These are phyloP conservation scores for Acanthamoeba healyi DNA, from an alignment of 208 protist species.

Conservation along the genomic window DNA sequence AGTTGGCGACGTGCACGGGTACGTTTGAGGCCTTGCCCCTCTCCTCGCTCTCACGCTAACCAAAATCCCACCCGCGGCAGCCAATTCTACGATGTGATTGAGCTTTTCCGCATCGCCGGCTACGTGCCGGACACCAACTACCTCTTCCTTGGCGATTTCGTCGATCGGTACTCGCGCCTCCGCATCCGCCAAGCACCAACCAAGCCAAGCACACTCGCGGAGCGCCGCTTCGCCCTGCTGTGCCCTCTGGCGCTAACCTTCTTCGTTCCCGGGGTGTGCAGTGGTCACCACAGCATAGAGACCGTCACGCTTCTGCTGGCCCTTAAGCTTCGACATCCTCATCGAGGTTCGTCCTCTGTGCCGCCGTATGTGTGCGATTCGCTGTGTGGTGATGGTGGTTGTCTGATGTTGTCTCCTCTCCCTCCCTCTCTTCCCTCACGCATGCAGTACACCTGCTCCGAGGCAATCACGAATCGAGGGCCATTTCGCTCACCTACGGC, in stretches of 20 bases:
- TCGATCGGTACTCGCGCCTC: slow-evolving; percentile 19
- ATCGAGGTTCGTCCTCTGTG: not conserved
- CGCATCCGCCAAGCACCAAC: no score
- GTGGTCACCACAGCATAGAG: slow-evolving; percentile 88
- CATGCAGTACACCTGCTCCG: slow-evolving; percentile 96
- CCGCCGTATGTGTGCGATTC: not conserved
- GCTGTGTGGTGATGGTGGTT: not conserved
- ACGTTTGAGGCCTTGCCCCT: not conserved
- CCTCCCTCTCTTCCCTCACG: slow-evolving; percentile 92
- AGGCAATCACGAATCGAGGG: slow-evolving; percentile 98
- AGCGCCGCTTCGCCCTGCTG: no score
- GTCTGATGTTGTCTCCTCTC: not conserved
- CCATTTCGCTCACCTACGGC: slow-evolving; percentile 98
- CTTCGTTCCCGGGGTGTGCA: slow-evolving; percentile 86
- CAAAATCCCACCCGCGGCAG: not conserved
- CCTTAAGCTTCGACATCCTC: slow-evolving; percentile 58
- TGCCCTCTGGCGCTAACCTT: slow-evolving; percentile 90
- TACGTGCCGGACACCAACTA: slow-evolving; percentile 97
- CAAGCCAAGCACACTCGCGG: no score
- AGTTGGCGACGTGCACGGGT: slow-evolving; percentile 95
- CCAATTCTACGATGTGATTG: slow-evolving; percentile 98
- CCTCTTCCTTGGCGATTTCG: slow-evolving; percentile 96
- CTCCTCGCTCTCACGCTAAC: not conserved
- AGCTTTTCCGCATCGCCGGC: slow-evolving; percentile 97
- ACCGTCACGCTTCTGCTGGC: slow-evolving; percentile 80